Conservation (phyloP, 257 asterid species). For the Solanum sitiens region DNA sequence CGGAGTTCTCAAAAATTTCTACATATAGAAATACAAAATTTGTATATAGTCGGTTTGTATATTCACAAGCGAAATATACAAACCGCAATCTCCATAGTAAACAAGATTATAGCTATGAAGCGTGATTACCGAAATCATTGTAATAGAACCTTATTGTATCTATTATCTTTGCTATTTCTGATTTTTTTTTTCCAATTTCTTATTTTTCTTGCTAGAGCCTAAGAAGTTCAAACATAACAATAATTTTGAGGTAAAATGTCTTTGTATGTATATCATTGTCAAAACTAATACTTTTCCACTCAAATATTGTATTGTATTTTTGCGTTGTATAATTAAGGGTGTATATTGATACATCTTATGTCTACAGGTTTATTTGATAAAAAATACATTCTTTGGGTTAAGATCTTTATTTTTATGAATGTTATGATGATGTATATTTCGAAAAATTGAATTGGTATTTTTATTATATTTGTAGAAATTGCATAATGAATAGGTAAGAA, state of each 20-base stretch:
- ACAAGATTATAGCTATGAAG: too few relatives aligned
- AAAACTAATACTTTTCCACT: not conserved
- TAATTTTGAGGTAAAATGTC: not conserved
- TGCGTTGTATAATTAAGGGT: not conserved
- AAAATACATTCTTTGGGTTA: not conserved
- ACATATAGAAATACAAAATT: too few relatives aligned
- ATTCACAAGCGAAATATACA: too few relatives aligned
- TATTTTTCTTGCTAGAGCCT: not conserved
- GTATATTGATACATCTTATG: not conserved
- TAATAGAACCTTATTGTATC: too few relatives aligned
- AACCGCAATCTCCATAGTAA: too few relatives aligned
- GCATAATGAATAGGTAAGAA: not conserved
- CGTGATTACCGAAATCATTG: too few relatives aligned
- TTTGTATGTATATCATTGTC: not conserved
- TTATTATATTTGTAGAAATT: not conserved
- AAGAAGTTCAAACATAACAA: not conserved
- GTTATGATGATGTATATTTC: not conserved
- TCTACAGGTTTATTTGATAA: not conserved
- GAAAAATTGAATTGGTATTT: not conserved
- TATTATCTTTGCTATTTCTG: too few relatives aligned
- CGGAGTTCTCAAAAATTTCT: too few relatives aligned
- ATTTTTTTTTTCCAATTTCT: not conserved
- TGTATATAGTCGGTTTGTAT: too few relatives aligned
- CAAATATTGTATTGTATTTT: not conserved
- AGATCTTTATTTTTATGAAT: not conserved